Base-by-base conservation (phyloP, 768 basidiomycete species). In the Clavulina sp. region DNA sequence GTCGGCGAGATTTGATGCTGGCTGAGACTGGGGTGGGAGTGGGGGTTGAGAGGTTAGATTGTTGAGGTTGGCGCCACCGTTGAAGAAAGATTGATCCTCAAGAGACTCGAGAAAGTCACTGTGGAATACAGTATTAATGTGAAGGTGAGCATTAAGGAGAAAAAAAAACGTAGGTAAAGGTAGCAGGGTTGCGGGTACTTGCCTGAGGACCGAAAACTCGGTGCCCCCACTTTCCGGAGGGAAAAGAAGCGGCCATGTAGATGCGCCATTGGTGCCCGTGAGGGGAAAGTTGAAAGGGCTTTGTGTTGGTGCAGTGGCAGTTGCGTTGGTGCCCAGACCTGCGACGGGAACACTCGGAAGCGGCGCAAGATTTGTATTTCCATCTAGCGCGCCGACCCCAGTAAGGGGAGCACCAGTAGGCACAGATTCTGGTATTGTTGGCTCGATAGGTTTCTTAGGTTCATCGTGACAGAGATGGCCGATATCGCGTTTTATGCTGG, bases 391-490 rank as follows among this genome's bases (percentile, higher is more conserved):
- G n/a, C n/a, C n/a, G n/a, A n/a, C n/a, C n/a, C n/a, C n/a, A n/a
- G n/a, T n/a, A n/a, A 49, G 32, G 24, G n/a, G n/a, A 49, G 1
- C 48, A n/a, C 31, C 24, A 41, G 48, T 13, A 38, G 32, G 18
- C 24, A 18, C n/a, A 41, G 13, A 13, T 29, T 49, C 13, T 13
- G 34, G 24, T 33, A 34, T 13, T n/a, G 19, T 18, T 18, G 18
- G 44, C 44, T 24, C 18, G 18, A 26, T 18, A 46, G 9, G 44
- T 24, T 46, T 19, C 49, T 59, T 61, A 5, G 76, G 76, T 61
- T 92, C 88, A 63, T 93, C 92, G 58, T 87, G 84, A 60, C 91
- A 95, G 13, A 93, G 70, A 67, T 95, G 88, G 0, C 88, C 86
- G 55, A 96, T 96, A 65, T 96, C 92, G 34, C 93, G 79, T 65